These are phyloP conservation scores for Biscutella auriculata DNA, from an alignment of 441 rosid species.

Conservation along the genomic window DNA sequence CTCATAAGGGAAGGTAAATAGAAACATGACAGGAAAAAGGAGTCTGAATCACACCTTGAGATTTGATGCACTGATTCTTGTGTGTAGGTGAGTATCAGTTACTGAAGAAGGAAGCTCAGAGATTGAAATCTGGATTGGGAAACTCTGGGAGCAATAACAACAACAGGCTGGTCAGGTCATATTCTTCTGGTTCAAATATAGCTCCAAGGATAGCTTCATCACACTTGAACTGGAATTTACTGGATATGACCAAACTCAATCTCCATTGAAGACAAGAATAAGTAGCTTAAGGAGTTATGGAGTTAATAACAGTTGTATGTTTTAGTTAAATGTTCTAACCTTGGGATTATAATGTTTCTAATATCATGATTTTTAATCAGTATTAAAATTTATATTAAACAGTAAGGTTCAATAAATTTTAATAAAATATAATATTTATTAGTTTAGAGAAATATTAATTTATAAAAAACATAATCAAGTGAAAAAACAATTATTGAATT, in stretches of 20 bases:
- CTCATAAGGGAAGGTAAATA: constrained; percentile 42
- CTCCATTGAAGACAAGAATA: constrained; percentile 28
- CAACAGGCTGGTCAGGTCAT: constrained; percentile 23
- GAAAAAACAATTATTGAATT: too few relatives aligned
- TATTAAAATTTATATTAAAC: too few relatives aligned
- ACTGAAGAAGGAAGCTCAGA: constrained; percentile 59
- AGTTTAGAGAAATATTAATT: too few relatives aligned
- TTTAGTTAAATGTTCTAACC: too few relatives aligned
- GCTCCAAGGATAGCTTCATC: constrained; percentile 25
- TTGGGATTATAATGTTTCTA: too few relatives aligned
- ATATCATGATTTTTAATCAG: too few relatives aligned
- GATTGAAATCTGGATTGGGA: constrained; percentile 31
- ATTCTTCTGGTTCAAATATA: constrained; percentile 23
- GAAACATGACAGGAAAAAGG: background rate
- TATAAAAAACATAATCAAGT: too few relatives aligned
- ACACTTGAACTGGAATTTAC: constrained; percentile 36
- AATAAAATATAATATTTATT: too few relatives aligned
- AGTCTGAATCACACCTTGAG: background rate
- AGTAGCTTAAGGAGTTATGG: background rate
- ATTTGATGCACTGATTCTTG: background rate
- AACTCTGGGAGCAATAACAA: constrained; percentile 23
- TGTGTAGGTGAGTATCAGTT: constrained; percentile 39
- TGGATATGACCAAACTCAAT: constrained; percentile 45
- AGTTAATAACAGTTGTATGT: constrained; percentile 5
- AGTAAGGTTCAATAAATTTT: too few relatives aligned